phyloP scores from a whole-genome alignment of 768 basidiomycete genomes.

The Mycena alexandri region DNA sequence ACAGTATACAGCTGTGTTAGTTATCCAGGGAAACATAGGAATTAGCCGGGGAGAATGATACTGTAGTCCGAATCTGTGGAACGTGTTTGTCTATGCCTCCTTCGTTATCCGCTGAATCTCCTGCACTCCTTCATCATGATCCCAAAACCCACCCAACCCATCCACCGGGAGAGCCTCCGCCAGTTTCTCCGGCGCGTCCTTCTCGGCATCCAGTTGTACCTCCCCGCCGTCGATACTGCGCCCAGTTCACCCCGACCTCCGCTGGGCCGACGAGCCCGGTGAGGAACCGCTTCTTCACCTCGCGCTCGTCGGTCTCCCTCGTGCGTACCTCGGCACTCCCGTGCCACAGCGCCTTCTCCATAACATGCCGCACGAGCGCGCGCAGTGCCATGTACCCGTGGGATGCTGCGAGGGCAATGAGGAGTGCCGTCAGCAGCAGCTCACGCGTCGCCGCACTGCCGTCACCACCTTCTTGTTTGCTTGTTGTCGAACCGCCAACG shows the following conservation, averaged over 20 bases:
- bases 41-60: background rate
- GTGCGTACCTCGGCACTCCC: constrained; percentile 75
- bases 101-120: constrained; percentile 79
- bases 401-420: constrained; percentile 85
- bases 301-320: constrained; percentile 66
- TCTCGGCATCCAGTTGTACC: constrained; percentile 28
- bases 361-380: constrained; percentile 70
- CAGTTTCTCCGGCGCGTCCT: background rate
- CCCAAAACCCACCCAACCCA: constrained; percentile 69
- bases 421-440: constrained; percentile 70
- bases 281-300: constrained; percentile 56
- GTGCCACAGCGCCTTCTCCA: constrained; percentile 84
- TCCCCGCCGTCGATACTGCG: constrained; percentile 42
- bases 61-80: background rate
- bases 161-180: constrained; percentile 32
- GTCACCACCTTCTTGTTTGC: constrained; percentile 24
- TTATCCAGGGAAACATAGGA: background rate
- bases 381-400: constrained; percentile 86
- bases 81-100: constrained; percentile 54
- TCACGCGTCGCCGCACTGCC: constrained; percentile 57
- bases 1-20: constrained; percentile 16
- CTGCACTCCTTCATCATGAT: constrained; percentile 77
- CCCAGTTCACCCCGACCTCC: constrained; percentile 38
- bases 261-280: constrained; percentile 43
- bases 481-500: constrained; percentile 12